Evolutionary conservation across 2,329 filamentous ascomycete genomes (phyloP).

Genomic region (Penicillium sp.): DNA sequence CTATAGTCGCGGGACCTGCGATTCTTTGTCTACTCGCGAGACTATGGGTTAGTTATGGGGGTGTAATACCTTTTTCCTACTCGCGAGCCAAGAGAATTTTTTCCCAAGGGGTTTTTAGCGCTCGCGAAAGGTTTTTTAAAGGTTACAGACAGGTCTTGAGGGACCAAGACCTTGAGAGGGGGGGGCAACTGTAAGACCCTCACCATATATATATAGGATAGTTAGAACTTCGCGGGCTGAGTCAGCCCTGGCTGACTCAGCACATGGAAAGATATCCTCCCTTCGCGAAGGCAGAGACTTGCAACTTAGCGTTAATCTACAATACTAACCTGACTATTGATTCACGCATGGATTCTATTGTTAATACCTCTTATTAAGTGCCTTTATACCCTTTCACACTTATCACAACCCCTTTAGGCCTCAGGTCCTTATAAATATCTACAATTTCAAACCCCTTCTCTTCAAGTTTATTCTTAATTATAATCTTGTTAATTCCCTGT

Average conservation of each 20-base stretch:
- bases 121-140: not conserved
- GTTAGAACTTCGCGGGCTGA: too few relatives aligned
- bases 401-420: too few relatives aligned
- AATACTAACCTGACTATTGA: too few relatives aligned
- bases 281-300: too few relatives aligned
- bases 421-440: too few relatives aligned
- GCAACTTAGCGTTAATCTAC: too few relatives aligned
- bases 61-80: not conserved
- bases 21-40: not conserved
- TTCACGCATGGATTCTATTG: too few relatives aligned
- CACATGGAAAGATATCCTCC: too few relatives aligned
- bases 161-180: not conserved
- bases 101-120: not conserved
- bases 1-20: not conserved
- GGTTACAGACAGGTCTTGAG: not conserved
- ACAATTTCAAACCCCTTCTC: slow-evolving; percentile 28
- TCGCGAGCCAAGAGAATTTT: not conserved
- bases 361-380: too few relatives aligned
- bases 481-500: slow-evolving; percentile 25
- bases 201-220: too few relatives aligned
- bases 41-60: not conserved
- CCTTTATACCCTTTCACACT: too few relatives aligned
- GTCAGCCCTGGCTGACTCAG: too few relatives aligned
- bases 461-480: slow-evolving; percentile 23
- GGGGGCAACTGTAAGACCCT: not conserved